Evolutionary conservation across 441 rosid genomes (phyloP), one percentile per base, ranked within the genome.

Genomic region (Bocquillonia castaneifolia): DNA sequence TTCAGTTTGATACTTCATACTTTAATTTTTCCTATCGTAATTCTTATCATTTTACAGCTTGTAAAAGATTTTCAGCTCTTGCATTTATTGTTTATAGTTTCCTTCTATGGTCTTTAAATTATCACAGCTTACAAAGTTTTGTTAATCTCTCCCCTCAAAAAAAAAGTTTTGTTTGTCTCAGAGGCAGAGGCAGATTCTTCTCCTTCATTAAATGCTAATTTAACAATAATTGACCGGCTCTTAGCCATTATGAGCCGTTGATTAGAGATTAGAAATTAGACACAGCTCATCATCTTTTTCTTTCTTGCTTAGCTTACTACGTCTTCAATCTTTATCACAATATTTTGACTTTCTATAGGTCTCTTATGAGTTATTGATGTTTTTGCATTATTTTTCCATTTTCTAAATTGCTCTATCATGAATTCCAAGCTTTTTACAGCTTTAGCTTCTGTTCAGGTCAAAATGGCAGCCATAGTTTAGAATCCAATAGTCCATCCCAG

Each of bases 361-460:
- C 12, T 37, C n/a, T 13, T 5, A 12, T 39, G 44, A 20, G 28
- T 59, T 48, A 13, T 31, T 58, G 10, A 58, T 31, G n/a, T 5
- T 36, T 50, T 3, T 22, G 31, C 68, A 20, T 0, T 20, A 20
- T 50, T 22, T n/a, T n/a, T n/a, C 10, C 2, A n/a, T 31, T 10
- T 22, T 31, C 12, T 20, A 1, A 3, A 7, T 20, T 29, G 26
- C 40, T 39, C 57, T 18, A n/a, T 48, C 15, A 20, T 47, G 40
- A 20, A n/a, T 34, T 48, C 26, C 10, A 66, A 28, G 48, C 15
- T 52, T 18, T n/a, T 62, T 17, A 9, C 34, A 50, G 59, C 75
- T 66, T 59, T 62, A 50, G 40, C 48, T 50, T 77, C 73, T n/a
- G n/a, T 70, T 20, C 78, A 90, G 96, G 87, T 70, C 79, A 80